These are phyloP conservation scores for Geosmithia putterillii DNA, from an alignment of 2,329 filamentous ascomycete genomes.

Conservation along the genomic window DNA sequence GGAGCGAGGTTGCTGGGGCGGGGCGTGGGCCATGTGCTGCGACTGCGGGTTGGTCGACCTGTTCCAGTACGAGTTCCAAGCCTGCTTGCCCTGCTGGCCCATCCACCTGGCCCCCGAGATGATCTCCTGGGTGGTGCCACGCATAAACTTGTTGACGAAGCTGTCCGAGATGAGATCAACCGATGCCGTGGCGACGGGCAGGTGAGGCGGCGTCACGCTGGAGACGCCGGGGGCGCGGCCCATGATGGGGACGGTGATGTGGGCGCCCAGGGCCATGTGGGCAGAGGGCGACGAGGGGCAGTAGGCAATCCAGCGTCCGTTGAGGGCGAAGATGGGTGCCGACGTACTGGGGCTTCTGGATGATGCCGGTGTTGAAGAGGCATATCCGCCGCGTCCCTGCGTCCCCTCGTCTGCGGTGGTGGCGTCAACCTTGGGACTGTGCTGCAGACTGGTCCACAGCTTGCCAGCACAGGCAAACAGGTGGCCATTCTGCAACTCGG, in stretches of 20 bases:
- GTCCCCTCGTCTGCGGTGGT: conserved; percentile 31
- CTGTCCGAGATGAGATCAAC: conserved; percentile 63
- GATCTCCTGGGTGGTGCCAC: conserved; percentile 67
- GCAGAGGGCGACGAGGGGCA: conserved; percentile 63
- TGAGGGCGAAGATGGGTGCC: conserved; percentile 56
- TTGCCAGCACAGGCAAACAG: conserved; percentile 66
- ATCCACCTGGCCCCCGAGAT: conserved; percentile 66
- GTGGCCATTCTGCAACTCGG: conserved; percentile 26
- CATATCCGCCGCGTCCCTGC: conserved; percentile 5
- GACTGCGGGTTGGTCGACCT: conserved; percentile 30
- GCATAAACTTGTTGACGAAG: conserved; percentile 63
- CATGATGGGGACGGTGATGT: conserved; percentile 42
- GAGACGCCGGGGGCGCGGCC: conserved; percentile 43
- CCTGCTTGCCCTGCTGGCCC: conserved; percentile 63
- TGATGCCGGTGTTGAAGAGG: conserved; percentile 13
- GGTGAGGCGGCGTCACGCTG: conserved; percentile 54
- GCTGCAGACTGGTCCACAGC: conserved; percentile 79
- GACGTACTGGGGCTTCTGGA: conserved; percentile 33
- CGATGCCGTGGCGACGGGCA: conserved; percentile 53
- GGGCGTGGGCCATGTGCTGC: conserved; percentile 27
- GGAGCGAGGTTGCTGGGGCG: conserved; percentile 20
- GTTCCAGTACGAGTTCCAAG: conserved; percentile 75
- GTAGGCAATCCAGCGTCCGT: conserved; percentile 65
- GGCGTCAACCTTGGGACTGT: conserved; percentile 34
- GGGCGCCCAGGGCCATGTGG: conserved; percentile 55